Evolutionary conservation across 768 basidiomycete species (phyloP), one percentile per base, ranked within the genome.

Genomic region (Trametes villosa): DNA sequence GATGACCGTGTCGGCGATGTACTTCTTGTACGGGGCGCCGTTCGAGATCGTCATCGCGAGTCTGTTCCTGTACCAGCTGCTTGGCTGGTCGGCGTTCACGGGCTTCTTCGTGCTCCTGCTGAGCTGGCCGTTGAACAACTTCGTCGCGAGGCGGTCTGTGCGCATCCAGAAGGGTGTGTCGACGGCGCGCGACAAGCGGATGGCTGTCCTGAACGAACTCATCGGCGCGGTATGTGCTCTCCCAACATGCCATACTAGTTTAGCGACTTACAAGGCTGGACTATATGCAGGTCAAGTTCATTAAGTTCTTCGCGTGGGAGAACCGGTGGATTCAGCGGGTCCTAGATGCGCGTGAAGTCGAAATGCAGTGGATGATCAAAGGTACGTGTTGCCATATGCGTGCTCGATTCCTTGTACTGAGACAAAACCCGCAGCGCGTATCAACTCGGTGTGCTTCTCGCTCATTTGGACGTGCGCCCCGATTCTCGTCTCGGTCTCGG

Each of bases 291-390:
- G 76, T 88, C 57, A 89, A 89, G 72, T 89, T 90, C 68, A 86
- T 90, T 78, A 91, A 92, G 72, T 91, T 92, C 78, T 92, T 92
- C 62, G 89, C 89, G 1, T 92, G 90, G 81, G 89, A 91, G 65
- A 81, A 86, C 41, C 81, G 83, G 13, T 93, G 92, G 92, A 88
- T 90, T 42, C 73, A 81, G 27, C 79, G 85, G 13, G 86, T 81
- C 0, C 68, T 86, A 57, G 85, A 87, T 42, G 83, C 89, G 2
- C 79, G 94, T 60, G 80, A 81, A 41, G 74, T 75, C 15, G 94
- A 96, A 76, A 79, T 95, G 74, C 75, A 80, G 55, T 92, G 91
- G 88, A 81, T 94, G 81, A 73, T 90, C 58, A 88, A 89, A 79
- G 71, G 88, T 88, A 30, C 1, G 72, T 47, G 1, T 4, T 3